Conservation (phyloP, 768 basidiomycete genomes). For the Heimioporus sp. region DNA sequence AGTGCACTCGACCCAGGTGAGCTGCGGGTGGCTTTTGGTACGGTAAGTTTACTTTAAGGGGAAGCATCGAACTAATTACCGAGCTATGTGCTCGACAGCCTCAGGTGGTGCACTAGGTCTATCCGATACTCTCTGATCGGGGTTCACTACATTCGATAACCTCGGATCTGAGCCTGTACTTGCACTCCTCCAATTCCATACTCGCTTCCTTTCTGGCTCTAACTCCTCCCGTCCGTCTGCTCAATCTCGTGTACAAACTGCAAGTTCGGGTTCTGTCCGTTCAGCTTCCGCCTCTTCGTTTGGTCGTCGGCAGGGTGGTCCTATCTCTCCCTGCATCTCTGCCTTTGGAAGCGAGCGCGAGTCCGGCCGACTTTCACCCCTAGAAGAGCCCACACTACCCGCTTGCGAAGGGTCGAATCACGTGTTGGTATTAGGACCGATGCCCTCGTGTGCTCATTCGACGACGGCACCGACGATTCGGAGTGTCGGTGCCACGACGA, state of each 20-base stretch:
- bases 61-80: slow-evolving; percentile 5
- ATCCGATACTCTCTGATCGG: slow-evolving; percentile 50
- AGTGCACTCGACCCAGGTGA: slow-evolving; percentile 25
- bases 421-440: slow-evolving; percentile 29
- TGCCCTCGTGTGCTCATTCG: slow-evolving; percentile 32
- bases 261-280: slow-evolving; percentile 40
- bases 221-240: slow-evolving; percentile 54
- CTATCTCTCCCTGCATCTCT: slow-evolving; percentile 49
- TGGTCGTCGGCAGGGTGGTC: slow-evolving; percentile 37
- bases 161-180: slow-evolving; percentile 51
- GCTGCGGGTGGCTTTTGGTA: slow-evolving; percentile 59
- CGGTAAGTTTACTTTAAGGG: slow-evolving; percentile 41
- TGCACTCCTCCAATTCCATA: slow-evolving; percentile 51
- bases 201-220: slow-evolving; percentile 47
- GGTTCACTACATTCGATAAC: slow-evolving; percentile 65
- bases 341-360: slow-evolving; percentile 41
- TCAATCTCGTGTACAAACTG: slow-evolving; percentile 36
- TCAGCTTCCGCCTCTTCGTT: slow-evolving; percentile 56
- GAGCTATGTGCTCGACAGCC: slow-evolving; percentile 34
- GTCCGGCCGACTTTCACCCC: slow-evolving; percentile 19
- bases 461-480: slow-evolving; percentile 29
- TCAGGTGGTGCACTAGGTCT: slow-evolving; percentile 41
- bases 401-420: slow-evolving; percentile 19
- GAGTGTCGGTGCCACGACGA: slow-evolving; percentile 31
- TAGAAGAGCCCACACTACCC: slow-evolving; percentile 20